These are phyloP conservation scores for Lasiodiplodia sp. DNA, from an alignment of 2,329 filamentous ascomycete genomes.

Conservation along the genomic window DNA sequence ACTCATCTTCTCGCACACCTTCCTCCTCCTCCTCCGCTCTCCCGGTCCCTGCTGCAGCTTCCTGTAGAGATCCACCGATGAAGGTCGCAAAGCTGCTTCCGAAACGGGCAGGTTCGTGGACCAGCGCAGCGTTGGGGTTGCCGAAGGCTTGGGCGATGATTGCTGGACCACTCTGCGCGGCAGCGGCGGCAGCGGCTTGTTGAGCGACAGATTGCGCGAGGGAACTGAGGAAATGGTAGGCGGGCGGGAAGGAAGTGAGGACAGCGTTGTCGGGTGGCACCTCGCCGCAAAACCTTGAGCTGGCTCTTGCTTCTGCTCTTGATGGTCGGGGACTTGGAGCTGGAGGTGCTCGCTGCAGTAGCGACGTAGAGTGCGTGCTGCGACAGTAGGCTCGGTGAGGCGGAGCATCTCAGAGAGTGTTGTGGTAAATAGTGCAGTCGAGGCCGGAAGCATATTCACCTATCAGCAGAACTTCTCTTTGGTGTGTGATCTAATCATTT, in stretches of 20 bases:
- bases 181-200: constrained; percentile 2
- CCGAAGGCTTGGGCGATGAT: neutral
- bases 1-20: neutral
- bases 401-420: constrained; percentile 6
- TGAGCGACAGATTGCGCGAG: neutral
- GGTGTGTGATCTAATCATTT: too few species aligned
- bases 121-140: neutral
- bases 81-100: neutral
- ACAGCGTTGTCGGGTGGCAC: neutral
- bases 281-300: too few species aligned
- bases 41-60: neutral
- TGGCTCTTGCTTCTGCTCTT: neutral
- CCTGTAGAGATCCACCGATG: neutral
- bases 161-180: neutral
- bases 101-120: neutral
- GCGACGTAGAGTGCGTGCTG: neutral
- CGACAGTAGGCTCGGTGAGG: constrained; percentile 6
- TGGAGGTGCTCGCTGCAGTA: neutral
- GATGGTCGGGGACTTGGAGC: neutral
- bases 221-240: neutral
- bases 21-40: neutral
- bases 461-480: too few species aligned
- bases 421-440: neutral
- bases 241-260: neutral
- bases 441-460: too few species aligned